These are phyloP conservation scores for Apiospora malaysiana DNA, from an alignment of 2,329 filamentous ascomycete genomes.

Conservation along the genomic window DNA sequence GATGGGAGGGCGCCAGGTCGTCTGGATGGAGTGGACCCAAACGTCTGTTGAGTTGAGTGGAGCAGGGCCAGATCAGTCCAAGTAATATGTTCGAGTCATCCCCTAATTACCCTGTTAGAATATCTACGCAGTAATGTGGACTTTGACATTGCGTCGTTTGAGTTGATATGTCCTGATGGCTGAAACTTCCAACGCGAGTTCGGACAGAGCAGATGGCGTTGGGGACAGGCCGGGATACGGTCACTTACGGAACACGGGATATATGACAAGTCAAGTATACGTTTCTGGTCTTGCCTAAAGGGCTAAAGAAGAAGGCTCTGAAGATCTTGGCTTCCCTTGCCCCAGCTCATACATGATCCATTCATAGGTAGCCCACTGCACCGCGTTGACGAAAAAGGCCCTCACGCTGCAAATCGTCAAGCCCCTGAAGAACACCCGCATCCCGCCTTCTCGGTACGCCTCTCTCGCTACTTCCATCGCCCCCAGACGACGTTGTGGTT, in stretches of 20 bases:
- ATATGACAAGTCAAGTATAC: neutral
- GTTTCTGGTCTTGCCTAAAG: neutral
- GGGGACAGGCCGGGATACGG: neutral
- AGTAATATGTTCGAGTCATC: too few relatives aligned
- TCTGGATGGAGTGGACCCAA: neutral
- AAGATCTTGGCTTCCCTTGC: slow-evolving; percentile 35
- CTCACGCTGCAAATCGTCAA: slow-evolving; percentile 81
- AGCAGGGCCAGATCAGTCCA: too few relatives aligned
- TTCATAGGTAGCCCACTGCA: slow-evolving; percentile 92
- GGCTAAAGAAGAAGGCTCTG: neutral
- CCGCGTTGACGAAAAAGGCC: slow-evolving; percentile 92
- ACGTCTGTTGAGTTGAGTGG: too few relatives aligned
- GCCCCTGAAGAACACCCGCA: slow-evolving; percentile 72
- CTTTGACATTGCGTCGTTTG: too few relatives aligned
- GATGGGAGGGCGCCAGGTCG: neutral
- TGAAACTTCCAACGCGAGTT: too few relatives aligned
- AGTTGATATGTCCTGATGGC: too few relatives aligned
- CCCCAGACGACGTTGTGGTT: slow-evolving; percentile 45
- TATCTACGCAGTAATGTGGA: too few relatives aligned
- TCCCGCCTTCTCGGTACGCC: slow-evolving; percentile 69
- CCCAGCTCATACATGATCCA: slow-evolving; percentile 74
- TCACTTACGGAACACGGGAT: neutral
- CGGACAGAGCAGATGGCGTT: neutral
- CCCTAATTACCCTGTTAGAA: too few relatives aligned
- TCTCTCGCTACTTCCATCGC: slow-evolving; percentile 69